These are phyloP conservation scores for Pseudogymnoascus sp. DNA, from an alignment of 2,329 filamentous ascomycete genomes.

Conservation along the genomic window DNA sequence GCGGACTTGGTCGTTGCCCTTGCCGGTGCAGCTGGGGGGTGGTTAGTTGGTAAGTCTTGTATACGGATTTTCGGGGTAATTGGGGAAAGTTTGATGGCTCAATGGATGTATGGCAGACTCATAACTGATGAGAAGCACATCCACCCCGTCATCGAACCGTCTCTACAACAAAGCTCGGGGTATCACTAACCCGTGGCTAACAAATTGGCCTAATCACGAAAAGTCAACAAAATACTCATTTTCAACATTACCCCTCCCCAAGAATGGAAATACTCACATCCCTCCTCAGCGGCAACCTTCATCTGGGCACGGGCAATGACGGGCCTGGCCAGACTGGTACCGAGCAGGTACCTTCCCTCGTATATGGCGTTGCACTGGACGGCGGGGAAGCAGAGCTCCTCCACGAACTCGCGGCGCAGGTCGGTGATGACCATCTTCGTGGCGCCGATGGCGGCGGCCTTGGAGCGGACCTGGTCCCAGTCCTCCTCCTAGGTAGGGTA, in stretches of 20 bases:
- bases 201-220: neutral
- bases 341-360: constrained; percentile 57
- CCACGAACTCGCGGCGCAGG: constrained; percentile 67
- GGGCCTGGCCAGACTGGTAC: constrained; percentile 57
- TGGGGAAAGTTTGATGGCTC: neutral
- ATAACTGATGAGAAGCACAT: neutral
- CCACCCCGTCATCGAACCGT: neutral
- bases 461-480: constrained; percentile 58
- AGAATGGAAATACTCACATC: constrained; percentile 34
- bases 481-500: neutral
- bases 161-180: neutral
- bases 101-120: neutral
- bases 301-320: constrained; percentile 63
- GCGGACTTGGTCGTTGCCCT: constrained; percentile 58
- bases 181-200: constrained; percentile 1
- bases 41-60: constrained; percentile 17
- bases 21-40: constrained; percentile 48
- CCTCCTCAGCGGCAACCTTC: constrained; percentile 52
- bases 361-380: constrained; percentile 66
- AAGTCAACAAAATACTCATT: neutral
- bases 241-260: neutral
- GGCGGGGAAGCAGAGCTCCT: constrained; percentile 71
- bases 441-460: constrained; percentile 46
- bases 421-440: constrained; percentile 41
- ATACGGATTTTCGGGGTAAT: neutral